Base-by-base conservation (phyloP, 75 land plant species). In the Selaginella moellendorffii region DNA sequence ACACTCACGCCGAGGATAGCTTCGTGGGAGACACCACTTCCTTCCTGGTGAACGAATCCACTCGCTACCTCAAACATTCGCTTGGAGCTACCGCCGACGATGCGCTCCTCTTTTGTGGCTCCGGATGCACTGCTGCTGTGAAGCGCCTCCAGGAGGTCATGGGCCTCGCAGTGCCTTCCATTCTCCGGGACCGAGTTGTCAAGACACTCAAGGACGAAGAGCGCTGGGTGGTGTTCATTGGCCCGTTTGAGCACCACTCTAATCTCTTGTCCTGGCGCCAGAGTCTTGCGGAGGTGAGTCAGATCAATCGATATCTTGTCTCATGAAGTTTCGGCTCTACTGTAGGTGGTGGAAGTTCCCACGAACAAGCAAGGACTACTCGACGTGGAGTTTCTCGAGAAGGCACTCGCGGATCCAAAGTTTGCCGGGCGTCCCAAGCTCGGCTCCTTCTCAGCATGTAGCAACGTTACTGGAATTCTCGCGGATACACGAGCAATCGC, bases 391-490 rank as follows among this genome's bases (percentile, higher is more conserved):
- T 61, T 26, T 1, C 63, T 86, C 26, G 30, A 31, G 52, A 2
- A 0, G 0, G 74, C 72, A 24, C 66, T 86, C 2, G 36, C 65
- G 42, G 29, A 24, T 12, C 68, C 68, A 12, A 61, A 72, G 52
- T 63, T 63, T 25, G 26, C 53, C 10, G 64, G 60, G 25, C 52
- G 78, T 28, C 82, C 81, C 1, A 62, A 75, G 53, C 36, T 86
- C 20, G 90, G 90, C 1, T 83, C 86, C 30, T 86, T 86, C 69
- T 86, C 90, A 8, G 84, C 90, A 30, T 86, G 90, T 52, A 86
- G 90, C 54, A 83, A 86, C 36, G 86, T 86, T 54, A 83, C 90
- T 8, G 86, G 90, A 1, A 74, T 86, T 24, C 31, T 62, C 26
- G 54, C 84, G 0, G 82, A 86, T 30, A 81, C 86, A 0, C 25